phyloP scores from a whole-genome alignment of 2,329 filamentous ascomycete species.

The Phialocephala subalpina region DNA sequence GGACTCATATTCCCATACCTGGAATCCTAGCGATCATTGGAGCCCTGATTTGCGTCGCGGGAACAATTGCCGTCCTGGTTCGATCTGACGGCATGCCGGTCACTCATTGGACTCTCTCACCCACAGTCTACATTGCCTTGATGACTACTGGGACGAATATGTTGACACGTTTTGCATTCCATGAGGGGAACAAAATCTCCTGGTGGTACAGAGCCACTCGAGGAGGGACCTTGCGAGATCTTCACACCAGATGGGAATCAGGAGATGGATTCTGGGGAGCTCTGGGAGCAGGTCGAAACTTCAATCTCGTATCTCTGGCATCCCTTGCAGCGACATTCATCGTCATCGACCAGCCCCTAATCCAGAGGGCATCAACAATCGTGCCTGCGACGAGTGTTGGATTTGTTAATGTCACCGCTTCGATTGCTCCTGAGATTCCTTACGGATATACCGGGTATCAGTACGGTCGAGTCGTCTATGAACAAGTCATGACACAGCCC shows the following conservation, averaged over 20 bases:
- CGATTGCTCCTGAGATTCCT: conserved; percentile 25
- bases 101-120: conserved; percentile 19
- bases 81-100: conserved; percentile 23
- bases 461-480: conserved; percentile 5
- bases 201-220: conserved; percentile 29
- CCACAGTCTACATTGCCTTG: conserved; percentile 28
- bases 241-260: conserved; percentile 22
- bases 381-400: background rate
- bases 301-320: conserved; percentile 26
- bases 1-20: conserved; percentile 13
- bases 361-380: conserved; percentile 31
- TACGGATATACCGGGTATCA: conserved; percentile 21
- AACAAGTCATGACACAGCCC: conserved; percentile 21
- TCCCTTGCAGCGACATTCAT: conserved; percentile 22
- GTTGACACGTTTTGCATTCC: conserved; percentile 18
- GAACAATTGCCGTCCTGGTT: conserved; percentile 19
- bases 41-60: conserved; percentile 10
- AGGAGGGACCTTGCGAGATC: conserved; percentile 17
- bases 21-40: conserved; percentile 12
- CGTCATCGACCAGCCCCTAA: conserved; percentile 29
- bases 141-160: conserved; percentile 24
- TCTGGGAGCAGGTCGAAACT: conserved; percentile 23
- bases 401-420: conserved; percentile 11
- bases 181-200: conserved; percentile 23
- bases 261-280: conserved; percentile 24